These are phyloP conservation scores for Pyrenula aspistea DNA, from an alignment of 495 filamentous ascomycete genomes.

Conservation along the genomic window DNA sequence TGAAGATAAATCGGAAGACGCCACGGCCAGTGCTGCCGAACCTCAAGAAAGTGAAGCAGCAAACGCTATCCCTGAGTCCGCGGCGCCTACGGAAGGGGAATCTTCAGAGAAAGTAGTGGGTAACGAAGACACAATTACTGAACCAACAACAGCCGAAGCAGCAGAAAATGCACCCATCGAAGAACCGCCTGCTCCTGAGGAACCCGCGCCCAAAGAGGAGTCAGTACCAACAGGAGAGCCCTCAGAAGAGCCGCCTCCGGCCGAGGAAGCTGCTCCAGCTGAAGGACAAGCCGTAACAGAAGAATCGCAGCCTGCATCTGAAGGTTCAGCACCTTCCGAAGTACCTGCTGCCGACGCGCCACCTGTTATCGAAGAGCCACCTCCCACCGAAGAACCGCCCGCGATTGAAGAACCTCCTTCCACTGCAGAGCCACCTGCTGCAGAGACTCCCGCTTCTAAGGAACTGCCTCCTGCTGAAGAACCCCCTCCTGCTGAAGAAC, in stretches of 20 bases:
- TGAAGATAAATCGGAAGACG: conserved; percentile 1
- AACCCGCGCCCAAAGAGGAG: no score
- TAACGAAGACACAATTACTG: conserved; percentile 8
- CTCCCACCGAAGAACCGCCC: conserved; percentile 3
- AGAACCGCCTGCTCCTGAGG: background rate
- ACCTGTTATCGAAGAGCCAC: conserved; percentile 7
- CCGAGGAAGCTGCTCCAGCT: conserved; percentile 2
- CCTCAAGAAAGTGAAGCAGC: conserved; percentile 6
- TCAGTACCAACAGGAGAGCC: no score
- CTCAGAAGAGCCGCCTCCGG: conserved; percentile 1
- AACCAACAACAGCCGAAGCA: conserved; percentile 4
- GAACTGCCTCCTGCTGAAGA: background rate
- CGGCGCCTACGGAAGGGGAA: conserved; percentile 4
- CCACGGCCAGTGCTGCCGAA: conserved; percentile 3
- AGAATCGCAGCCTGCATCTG: conserved; percentile 8
- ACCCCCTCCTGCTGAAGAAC: background rate
- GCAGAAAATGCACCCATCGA: background rate
- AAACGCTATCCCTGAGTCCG: conserved; percentile 7
- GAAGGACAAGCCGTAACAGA: conserved; percentile 3
- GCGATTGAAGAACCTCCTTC: conserved; percentile 4
- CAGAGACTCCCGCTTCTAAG: background rate
- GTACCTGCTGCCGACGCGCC: conserved; percentile 3
- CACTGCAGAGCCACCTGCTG: conserved; percentile 4
- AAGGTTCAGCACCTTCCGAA: conserved; percentile 2
- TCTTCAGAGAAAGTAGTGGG: conserved; percentile 4